Evolutionary conservation across 75 land plant species (phyloP).

Genomic region (Sequoiadendron giganteum): DNA sequence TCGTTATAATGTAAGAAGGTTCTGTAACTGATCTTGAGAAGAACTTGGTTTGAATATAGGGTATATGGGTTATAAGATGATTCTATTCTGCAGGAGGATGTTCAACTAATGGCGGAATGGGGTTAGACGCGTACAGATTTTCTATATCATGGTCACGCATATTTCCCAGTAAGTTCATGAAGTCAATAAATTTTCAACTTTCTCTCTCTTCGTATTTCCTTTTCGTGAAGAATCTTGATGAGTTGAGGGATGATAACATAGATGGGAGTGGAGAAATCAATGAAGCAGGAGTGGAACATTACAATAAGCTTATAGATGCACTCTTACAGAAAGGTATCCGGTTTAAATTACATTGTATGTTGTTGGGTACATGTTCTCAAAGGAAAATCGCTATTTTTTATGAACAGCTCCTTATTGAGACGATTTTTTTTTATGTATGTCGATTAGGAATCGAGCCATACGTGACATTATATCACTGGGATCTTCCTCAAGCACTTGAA

Average conservation of each 20-base stretch:
- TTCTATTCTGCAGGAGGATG: conserved; percentile 48
- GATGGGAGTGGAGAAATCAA: conserved; percentile 76
- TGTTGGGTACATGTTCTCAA: not conserved
- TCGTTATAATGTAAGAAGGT: conserved; percentile 43
- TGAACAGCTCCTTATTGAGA: not conserved
- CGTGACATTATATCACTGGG: conserved; percentile 87
- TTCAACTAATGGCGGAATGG: conserved; percentile 76
- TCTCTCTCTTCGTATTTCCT: not conserved
- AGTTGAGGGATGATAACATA: not conserved
- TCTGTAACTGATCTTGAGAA: not conserved
- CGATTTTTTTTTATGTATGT: too few relatives aligned
- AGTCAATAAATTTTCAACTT: not conserved
- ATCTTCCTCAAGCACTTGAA: conserved; percentile 83
- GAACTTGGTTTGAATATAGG: too few relatives aligned
- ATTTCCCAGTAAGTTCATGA: conserved; percentile 48
- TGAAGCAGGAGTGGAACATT: conserved; percentile 78
- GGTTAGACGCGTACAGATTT: conserved; percentile 79
- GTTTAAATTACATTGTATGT: not conserved
- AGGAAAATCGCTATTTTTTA: not conserved
- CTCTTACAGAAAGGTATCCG: conserved; percentile 49
- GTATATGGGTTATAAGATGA: too few relatives aligned
- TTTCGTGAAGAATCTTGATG: not conserved
- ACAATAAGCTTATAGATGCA: conserved; percentile 75
- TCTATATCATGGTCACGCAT: conserved; percentile 82
- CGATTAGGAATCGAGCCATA: conserved; percentile 77